Conservation (phyloP, 2,329 filamentous ascomycete species). For the Daldinia sp. region DNA sequence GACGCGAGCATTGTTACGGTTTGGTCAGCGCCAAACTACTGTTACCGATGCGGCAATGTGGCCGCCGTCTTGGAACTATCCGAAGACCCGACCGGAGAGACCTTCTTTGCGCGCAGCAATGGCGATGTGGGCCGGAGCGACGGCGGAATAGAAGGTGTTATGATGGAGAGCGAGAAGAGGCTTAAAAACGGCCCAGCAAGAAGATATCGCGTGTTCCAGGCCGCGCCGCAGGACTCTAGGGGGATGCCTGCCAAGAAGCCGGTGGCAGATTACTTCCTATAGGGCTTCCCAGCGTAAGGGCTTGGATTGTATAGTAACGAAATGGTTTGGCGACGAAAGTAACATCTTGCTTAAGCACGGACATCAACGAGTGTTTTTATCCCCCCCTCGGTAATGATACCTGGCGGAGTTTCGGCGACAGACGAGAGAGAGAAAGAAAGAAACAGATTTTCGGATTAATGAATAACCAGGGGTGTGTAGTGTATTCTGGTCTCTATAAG, state of each 20-base stretch:
- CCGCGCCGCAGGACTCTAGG: constrained; percentile 92
- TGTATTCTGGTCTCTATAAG: not conserved
- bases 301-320: constrained; percentile 34
- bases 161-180: constrained; percentile 61
- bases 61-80: constrained; percentile 93
- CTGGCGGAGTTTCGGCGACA: constrained; percentile 35
- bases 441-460: constrained; percentile 20
- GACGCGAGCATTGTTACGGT: constrained; percentile 95
- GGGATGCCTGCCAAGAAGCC: constrained; percentile 99
- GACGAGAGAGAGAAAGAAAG: constrained; percentile 22
- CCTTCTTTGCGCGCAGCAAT: constrained; percentile 76
- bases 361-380: constrained; percentile 18
- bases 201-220: constrained; percentile 94
- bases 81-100: constrained; percentile 83
- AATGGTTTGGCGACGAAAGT: constrained; percentile 5
- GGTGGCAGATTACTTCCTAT: constrained; percentile 95
- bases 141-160: constrained; percentile 57
- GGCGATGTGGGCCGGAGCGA: constrained; percentile 74
- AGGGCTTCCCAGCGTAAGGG: not conserved
- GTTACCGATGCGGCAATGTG: constrained; percentile 95
- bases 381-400: constrained; percentile 32
- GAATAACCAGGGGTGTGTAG: constrained; percentile 2
- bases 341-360: constrained; percentile 9
- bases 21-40: constrained; percentile 98
- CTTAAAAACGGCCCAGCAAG: constrained; percentile 79